Evolutionary conservation across 1,284 basidiomycete genomes (phyloP), one percentile per base, ranked within the genome.

Genomic region (Austroboletus novae-zelandiae): DNA sequence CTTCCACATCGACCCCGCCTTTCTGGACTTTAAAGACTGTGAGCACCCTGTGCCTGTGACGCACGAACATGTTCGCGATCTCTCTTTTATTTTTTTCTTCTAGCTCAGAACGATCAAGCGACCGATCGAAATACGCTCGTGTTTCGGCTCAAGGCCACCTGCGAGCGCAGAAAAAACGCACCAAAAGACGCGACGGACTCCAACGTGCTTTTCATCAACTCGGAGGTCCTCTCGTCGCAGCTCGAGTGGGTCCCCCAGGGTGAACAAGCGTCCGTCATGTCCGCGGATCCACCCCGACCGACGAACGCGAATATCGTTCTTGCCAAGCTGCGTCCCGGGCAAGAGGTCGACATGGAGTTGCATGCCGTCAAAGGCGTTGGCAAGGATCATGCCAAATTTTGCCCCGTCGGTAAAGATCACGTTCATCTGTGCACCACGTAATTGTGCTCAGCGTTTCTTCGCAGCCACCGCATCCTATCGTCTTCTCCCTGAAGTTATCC

Each of bases 331-430:
- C 76, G 94, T 40, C 96, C 96, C 0, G 96, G 95, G 4, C 91
- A 95, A 67, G 77, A 79, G 43, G 75, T 98, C 39, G 78, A 89
- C 32, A 81, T 95, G 71, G 92, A 98, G 66, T 66, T 97, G 53
- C 95, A 99, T 67, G 95, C 94, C 43, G 78, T 95, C 53, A 98
- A 98, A 67, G 92, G 94, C 8, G 83, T 93, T n/a, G 95, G 94
- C 18, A 93, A 91, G 61, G 94, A 96, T 61, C 97, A 99, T 65
- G 94, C 97, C 39, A 99, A 99, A 67, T 99, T 91, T 71, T 93
- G 85, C 50, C 94, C 97, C n/a, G 97, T 99, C 45, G 92, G 91
- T 91, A 58, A 56, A 39, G 90, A 75, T 7, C 40, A 23, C 20
- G 18, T 17, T 10, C 45, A 14, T 15, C 8, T 48, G 27, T 46